Percentiles rank a stretch among this genome's conserved stretches.
These are phyloP conservation scores for Phragmites australis DNA, from an alignment of 176 grass and related monocot species.

Conservation along the genomic window DNA sequence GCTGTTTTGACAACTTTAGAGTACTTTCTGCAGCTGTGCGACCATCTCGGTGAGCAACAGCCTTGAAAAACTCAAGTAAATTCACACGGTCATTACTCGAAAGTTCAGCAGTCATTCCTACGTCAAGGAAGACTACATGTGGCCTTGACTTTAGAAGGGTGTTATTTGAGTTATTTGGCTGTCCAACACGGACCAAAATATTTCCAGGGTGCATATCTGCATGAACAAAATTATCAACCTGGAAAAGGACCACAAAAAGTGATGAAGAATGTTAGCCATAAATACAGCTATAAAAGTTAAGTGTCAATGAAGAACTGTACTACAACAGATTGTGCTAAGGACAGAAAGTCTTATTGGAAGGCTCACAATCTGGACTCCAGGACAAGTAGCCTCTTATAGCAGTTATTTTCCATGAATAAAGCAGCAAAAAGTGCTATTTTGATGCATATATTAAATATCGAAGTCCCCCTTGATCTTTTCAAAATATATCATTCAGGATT, in stretches of 20 bases:
- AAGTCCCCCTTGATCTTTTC: neutral
- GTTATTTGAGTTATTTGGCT: constrained; percentile 57
- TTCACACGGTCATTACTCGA: constrained; percentile 83
- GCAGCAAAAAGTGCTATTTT: neutral
- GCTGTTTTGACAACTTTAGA: constrained; percentile 78
- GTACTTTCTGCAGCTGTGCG: constrained; percentile 80
- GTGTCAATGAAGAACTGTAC: neutral
- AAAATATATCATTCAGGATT: neutral
- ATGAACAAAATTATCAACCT: constrained; percentile 99
- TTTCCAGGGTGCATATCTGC: constrained; percentile 99
- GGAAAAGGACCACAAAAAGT: constrained; percentile 34
- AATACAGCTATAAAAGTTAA: constrained; percentile 21
- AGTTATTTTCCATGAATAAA: neutral
- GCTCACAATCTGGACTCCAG: neutral
- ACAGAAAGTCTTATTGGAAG: neutral
- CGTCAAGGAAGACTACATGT: constrained; percentile 95
- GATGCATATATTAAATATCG: too few species aligned
- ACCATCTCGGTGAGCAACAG: constrained; percentile 86
- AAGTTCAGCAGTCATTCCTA: constrained; percentile 99
- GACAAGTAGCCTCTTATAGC: neutral
- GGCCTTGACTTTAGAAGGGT: constrained; percentile 77
- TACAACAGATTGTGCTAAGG: constrained; percentile 15
- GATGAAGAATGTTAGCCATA: constrained; percentile 1
- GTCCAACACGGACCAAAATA: constrained; percentile 82
- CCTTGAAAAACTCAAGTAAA: constrained; percentile 95